These are phyloP conservation scores for Luzula sylvatica DNA, from an alignment of 176 grass and related monocot species.

Conservation along the genomic window DNA sequence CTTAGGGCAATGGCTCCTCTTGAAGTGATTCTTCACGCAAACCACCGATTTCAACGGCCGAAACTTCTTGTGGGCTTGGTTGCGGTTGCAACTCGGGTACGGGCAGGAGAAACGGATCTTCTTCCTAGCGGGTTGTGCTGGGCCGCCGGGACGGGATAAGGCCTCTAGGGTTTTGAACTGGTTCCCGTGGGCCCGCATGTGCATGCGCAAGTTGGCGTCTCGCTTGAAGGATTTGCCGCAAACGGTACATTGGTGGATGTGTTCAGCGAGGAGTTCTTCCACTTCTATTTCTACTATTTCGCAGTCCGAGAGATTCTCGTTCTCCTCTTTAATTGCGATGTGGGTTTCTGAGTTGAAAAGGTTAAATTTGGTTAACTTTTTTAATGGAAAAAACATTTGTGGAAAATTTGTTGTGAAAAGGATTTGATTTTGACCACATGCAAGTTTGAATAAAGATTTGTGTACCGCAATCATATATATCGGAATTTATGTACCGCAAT, in stretches of 20 bases:
- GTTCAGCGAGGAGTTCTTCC: constrained; percentile 74
- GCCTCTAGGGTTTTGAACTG: constrained; percentile 92
- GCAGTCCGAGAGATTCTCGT: constrained; percentile 32
- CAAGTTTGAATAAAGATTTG: too few relatives aligned
- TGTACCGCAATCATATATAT: too few relatives aligned
- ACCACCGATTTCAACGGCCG: constrained; percentile 82
- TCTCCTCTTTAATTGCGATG: constrained; percentile 16
- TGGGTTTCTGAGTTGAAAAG: constrained; percentile 8
- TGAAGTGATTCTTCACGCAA: constrained; percentile 88
- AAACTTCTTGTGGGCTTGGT: constrained; percentile 67
- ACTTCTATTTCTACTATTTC: constrained; percentile 83
- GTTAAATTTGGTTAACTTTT: neutral
- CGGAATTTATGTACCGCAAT: too few relatives aligned
- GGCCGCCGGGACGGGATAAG: constrained; percentile 56
- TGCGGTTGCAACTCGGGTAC: constrained; percentile 68
- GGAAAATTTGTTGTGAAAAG: too few relatives aligned
- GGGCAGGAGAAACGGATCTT: constrained; percentile 82
- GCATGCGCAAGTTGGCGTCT: constrained; percentile 96
- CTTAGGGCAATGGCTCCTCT: constrained; percentile 95
- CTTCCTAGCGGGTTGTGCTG: constrained; percentile 17
- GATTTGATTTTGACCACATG: too few relatives aligned
- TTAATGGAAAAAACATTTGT: too few relatives aligned
- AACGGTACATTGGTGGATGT: constrained; percentile 81
- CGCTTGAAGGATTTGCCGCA: constrained; percentile 98
- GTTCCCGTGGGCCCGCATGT: constrained; percentile 97